Conservation (phyloP, 2,329 filamentous ascomycete genomes). For the Allantophomopsis cytisporea region DNA sequence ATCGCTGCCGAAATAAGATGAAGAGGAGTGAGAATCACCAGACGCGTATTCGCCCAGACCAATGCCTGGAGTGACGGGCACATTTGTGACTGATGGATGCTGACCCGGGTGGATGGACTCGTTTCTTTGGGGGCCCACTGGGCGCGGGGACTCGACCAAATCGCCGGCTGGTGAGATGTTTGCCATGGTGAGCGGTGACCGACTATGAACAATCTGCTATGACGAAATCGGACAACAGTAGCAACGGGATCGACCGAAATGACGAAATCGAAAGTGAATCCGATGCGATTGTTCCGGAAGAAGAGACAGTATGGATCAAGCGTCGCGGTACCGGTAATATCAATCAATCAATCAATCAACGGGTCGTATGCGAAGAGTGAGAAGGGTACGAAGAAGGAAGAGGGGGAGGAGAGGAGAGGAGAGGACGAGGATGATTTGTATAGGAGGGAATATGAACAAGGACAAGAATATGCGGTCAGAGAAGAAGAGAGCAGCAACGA, state of each 20-base stretch:
- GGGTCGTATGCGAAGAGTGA: too few relatives aligned
- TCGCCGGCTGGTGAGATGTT: conserved; percentile 3
- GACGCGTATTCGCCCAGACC: conserved; percentile 9
- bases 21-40: conserved; percentile 1
- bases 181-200: conserved; percentile 3
- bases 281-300: neutral
- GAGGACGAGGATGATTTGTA: too few relatives aligned
- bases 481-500: too few relatives aligned
- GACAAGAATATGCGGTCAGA: too few relatives aligned
- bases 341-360: too few relatives aligned
- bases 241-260: neutral
- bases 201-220: neutral
- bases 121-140: conserved; percentile 6
- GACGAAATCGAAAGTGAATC: neutral
- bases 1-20: conserved; percentile 13
- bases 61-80: conserved; percentile 17
- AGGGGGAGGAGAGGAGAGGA: too few relatives aligned
- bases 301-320: neutral
- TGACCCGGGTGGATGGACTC: conserved; percentile 14
- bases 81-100: conserved; percentile 10
- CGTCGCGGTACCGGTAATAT: neutral
- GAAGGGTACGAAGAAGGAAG: too few relatives aligned
- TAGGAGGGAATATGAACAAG: too few relatives aligned
- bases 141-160: conserved; percentile 9
- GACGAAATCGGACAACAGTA: neutral